Percentiles rank a stretch among this genome's conserved stretches.
Conservation (phyloP, 495 filamentous ascomycete species). For the Neurospora sp. region DNA sequence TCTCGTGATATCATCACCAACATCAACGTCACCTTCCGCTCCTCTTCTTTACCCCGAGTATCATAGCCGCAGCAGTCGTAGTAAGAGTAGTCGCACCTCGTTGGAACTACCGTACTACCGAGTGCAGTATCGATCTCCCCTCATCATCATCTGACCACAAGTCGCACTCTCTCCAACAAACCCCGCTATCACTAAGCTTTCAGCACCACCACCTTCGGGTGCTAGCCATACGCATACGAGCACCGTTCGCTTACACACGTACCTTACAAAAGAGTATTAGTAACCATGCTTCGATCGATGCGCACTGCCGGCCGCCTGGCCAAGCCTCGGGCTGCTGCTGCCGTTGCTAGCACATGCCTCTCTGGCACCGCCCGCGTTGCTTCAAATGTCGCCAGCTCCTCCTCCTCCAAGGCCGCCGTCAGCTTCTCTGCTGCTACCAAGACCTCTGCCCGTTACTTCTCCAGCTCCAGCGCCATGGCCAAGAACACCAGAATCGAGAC, state of each 20-base stretch:
- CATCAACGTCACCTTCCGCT: not conserved
- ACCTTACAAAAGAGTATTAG: not conserved
- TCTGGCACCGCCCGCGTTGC: conserved; percentile 7
- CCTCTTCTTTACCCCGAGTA: not conserved
- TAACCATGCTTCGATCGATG: conserved; percentile 36
- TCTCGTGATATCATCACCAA: not conserved
- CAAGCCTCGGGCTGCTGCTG: conserved; percentile 32
- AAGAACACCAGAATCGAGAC: conserved; percentile 66
- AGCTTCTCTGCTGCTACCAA: not conserved
- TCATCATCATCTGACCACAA: not conserved
- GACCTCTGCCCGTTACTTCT: conserved; percentile 25
- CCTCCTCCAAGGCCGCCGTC: conserved; percentile 5
- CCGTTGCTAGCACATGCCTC: conserved; percentile 29
- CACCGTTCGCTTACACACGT: not conserved
- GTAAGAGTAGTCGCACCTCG: no score
- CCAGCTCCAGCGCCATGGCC: conserved; percentile 38
- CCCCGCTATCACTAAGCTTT: not conserved
- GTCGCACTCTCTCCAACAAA: not conserved
- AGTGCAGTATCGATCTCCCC: not conserved
- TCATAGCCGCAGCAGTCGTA: not conserved
- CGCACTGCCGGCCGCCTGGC: conserved; percentile 26
- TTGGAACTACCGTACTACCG: not conserved
- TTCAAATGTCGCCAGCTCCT: conserved; percentile 11
- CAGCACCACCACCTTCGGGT: not conserved
- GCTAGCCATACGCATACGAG: not conserved